phyloP scores from a whole-genome alignment of 352 stramenopile genomes.

The Aphanomyces stellatus region DNA sequence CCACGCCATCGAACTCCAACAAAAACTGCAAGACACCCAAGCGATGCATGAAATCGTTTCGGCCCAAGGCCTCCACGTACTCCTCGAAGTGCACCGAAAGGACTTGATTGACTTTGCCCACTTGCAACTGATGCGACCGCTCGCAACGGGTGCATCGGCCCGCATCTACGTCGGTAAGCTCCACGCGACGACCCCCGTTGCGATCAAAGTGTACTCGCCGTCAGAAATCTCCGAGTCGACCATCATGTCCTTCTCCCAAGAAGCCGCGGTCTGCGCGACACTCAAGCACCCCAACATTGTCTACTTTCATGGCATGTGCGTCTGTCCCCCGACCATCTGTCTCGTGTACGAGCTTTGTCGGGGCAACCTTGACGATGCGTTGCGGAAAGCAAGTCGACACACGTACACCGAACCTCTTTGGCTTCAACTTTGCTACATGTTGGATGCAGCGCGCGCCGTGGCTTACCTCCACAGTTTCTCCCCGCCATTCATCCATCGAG shows the following conservation, averaged over 20 bases:
- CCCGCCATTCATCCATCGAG: constrained; percentile 19
- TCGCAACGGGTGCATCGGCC: constrained; percentile 36
- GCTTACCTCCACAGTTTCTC: constrained; percentile 19
- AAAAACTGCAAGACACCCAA: constrained; percentile 2
- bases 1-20: constrained; percentile 16
- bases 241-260: constrained; percentile 41
- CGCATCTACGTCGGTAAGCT: constrained; percentile 40
- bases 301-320: constrained; percentile 40
- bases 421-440: constrained; percentile 33
- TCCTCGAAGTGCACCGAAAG: constrained; percentile 64
- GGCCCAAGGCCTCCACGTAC: constrained; percentile 42
- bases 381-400: not conserved
- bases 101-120: constrained; percentile 71
- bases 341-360: constrained; percentile 68
- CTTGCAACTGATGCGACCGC: constrained; percentile 43
- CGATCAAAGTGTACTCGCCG: constrained; percentile 58
- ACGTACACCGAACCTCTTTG: constrained; percentile 22
- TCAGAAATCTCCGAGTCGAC: constrained; percentile 41
- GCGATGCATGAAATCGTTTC: constrained; percentile 23
- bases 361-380: constrained; percentile 39
- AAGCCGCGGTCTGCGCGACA: constrained; percentile 35
- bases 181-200: constrained; percentile 31
- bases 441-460: constrained; percentile 27
- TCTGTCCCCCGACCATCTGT: constrained; percentile 58
- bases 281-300: constrained; percentile 49